Evolutionary conservation across 2,329 filamentous ascomycete genomes (phyloP), one percentile per base, ranked within the genome.

Genomic region (Monilinia fructicola): DNA sequence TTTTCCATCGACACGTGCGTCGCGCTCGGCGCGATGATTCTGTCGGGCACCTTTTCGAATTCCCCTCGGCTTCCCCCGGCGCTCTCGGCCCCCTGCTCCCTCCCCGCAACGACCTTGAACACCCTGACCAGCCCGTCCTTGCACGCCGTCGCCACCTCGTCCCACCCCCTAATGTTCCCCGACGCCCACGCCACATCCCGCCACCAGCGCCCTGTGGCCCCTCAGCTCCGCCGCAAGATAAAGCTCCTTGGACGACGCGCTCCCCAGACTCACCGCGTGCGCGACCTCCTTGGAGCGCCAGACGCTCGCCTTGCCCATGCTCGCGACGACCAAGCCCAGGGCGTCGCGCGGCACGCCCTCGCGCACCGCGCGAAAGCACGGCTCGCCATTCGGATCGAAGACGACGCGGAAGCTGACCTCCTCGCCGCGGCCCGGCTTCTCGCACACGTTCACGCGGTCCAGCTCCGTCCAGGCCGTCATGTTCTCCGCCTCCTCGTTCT

Each of bases 131-230:
- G 89, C 3, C 95, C 94, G 76, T 99, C 95, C 77, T 96, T 96
- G 76, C 92, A 95, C 2, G 93, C 94, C 7, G 93, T 96, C 3
- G 94, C 95, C 72, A 98, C 85, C 67, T 94, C 85, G 77, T 99
- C 95, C 76, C 92, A 94, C 1, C 94, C 94, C 50, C 93, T 83
- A 73, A 96, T 92, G 71, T 93, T 96, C 16, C 93, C 94, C 58
- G 93, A 90, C 0, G 94, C 92, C 95, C 95, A 99, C 2, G 92
- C 89, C 1, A 97, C 86, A 76, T 97, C 93, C 58, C 94, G n/a
- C 85, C 9, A 97, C 90, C 50, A 98, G 83, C 0, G 89, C 88
- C 10, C 86, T 83, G 73, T 97, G 91, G 1, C 88, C 87, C 40
- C 82, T 82, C 21, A 98, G 81, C 74, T 93, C 90, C 26, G 89